Evolutionary conservation across 2,329 filamentous ascomycete species (phyloP).

Genomic region (Aureobasidium melanogenum): DNA sequence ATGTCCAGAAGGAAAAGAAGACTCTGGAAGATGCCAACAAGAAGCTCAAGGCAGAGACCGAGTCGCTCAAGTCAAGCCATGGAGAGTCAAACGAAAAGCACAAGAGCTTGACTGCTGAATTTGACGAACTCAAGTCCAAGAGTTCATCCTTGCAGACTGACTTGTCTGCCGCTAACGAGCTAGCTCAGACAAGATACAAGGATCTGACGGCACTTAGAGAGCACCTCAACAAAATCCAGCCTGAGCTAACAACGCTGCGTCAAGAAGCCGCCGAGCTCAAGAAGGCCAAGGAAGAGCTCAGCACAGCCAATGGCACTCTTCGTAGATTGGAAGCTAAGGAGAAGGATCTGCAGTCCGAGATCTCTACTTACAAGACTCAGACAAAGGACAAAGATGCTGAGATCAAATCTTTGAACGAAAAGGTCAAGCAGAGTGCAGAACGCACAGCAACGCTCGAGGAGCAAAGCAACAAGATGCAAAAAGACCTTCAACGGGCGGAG

Average conservation of each 20-base stretch:
- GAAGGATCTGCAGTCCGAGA: conserved; percentile 69
- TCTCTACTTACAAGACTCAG: conserved; percentile 60
- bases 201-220: conserved; percentile 75
- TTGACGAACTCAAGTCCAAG: conserved; percentile 63
- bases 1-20: conserved; percentile 50
- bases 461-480: conserved; percentile 61
- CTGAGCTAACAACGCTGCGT: conserved; percentile 70
- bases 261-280: conserved; percentile 70
- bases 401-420: conserved; percentile 68
- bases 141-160: conserved; percentile 68
- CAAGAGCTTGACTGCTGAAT: conserved; percentile 52
- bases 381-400: conserved; percentile 68
- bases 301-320: conserved; percentile 53
- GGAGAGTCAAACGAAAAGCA: conserved; percentile 42
- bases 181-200: conserved; percentile 80
- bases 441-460: conserved; percentile 69
- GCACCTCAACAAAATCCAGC: conserved; percentile 73
- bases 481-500: conserved; percentile 70
- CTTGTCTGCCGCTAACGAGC: conserved; percentile 72
- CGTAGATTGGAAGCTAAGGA: conserved; percentile 72
- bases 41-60: conserved; percentile 63
- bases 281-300: conserved; percentile 64
- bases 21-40: conserved; percentile 55
- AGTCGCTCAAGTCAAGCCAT: conserved; percentile 42
- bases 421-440: conserved; percentile 64